Evolutionary conservation across 345 rosid species (phyloP), one percentile per base, ranked within the genome.

Genomic region (Erucastrum elatum): DNA sequence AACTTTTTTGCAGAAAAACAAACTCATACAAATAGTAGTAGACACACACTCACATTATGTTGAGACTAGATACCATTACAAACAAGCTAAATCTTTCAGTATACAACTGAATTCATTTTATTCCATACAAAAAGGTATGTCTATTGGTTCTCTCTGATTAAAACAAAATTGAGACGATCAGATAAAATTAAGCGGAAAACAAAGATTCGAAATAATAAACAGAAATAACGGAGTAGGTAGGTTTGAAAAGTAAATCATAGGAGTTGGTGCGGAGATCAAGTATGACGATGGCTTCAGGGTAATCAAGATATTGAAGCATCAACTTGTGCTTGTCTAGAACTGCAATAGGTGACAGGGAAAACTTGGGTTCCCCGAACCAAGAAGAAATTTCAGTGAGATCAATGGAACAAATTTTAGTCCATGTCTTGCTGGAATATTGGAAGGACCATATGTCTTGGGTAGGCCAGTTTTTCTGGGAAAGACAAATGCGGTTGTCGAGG

Each of bases 81-180:
- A 15, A 62, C 0, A n/a, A 61, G 13, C 13, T 27, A 27, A 12
- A 6, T 6, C 35, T 27, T 46, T 17, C 2, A 67, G 35, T 10
- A 16, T 33, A 70, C 29, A 53, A 53, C 41, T 51, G n/a, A 30
- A 68, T 27, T 49, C 61, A 49, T 49, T 49, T 84, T 82, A 86
- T 4, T n/a, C 37, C 2, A 64, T 13, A 8, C 12, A 6, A 64
- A 17, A 13, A 53, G 16, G 59, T 53, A 53, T 15, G 9, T 15
- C 16, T 53, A 15, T 53, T 53, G 59, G 26, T 51, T 13, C 5
- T 51, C 56, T 51, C 56, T 51, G 56, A 7, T 53, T 16, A 53
- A 53, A 4, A 49, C 56, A 49, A 49, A 51, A 53, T 53, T 53
- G 60, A 53, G 26, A 49, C 17, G n/a, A 44, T 44, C 51, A 44